Evolutionary conservation across 2,329 filamentous ascomycete genomes (phyloP), one percentile per base, ranked within the genome.

Genomic region (Talaromyces piceae): DNA sequence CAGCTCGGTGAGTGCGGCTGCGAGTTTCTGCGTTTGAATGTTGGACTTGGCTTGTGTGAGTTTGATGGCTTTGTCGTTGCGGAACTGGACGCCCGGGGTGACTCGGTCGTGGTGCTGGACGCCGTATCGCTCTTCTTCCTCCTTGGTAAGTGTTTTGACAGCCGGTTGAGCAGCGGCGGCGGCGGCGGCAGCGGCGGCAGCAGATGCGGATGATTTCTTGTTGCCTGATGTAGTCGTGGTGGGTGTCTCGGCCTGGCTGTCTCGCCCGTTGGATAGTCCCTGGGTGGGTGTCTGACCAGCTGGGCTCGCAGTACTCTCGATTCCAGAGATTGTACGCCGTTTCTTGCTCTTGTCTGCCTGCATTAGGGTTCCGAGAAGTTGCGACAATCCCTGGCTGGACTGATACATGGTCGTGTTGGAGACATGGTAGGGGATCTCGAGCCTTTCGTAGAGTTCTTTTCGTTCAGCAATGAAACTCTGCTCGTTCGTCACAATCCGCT

Each of bases 321-420:
- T 72, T 2, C 79, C 81, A 61, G 86, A 77, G 23, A 86, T 73
- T 4, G 84, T 84, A 66, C 84, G 89, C 53, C 88, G 84, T 70
- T 96, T 96, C 76, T 95, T 94, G 55, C 83, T 84, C 67, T 93
- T 91, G 68, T 96, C 91, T 49, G 84, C 84, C 51, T 80, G 82
- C 67, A 95, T 81, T 30, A 97, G 80, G 57, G 86, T 90, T 63
- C 91, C 84, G 54, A 95, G 81, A 16, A 97, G 79, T 49, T 84
- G 82, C 50, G 88, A 83, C 3, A 98, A 74, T 6, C 89, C 89
- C 56, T 84, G 77, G 49, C 87, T 94, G 16, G 87, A 86, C 62
- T 88, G 88, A 73, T 94, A 95, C 44, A 82, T 77, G 60, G 78
- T 79, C 54, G 88, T 87, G 61, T 88, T 87, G 52, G 77, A 75